Conservation (phyloP, 371 early-diverging fungal species). For the Funneliformis caledonium region DNA sequence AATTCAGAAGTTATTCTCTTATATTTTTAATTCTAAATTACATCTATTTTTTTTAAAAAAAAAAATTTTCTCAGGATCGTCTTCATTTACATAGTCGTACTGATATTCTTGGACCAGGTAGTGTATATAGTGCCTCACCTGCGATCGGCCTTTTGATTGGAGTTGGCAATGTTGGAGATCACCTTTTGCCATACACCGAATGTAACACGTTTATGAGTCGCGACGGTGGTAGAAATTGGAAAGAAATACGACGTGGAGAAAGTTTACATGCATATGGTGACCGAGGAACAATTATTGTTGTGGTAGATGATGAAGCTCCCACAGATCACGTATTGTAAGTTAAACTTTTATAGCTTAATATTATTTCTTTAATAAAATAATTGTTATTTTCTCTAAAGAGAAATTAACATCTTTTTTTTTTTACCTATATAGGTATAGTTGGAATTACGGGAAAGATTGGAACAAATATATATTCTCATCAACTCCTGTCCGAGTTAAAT, state of each 20-base stretch:
- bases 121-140: conserved; percentile 69
- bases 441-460: conserved; percentile 76
- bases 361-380: background rate
- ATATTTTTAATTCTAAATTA: background rate
- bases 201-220: conserved; percentile 81
- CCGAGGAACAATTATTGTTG: conserved; percentile 73
- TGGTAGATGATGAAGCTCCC: conserved; percentile 72
- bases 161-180: conserved; percentile 85
- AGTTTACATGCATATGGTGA: conserved; percentile 82
- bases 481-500: conserved; percentile 52
- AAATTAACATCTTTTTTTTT: background rate
- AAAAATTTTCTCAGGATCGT: conserved; percentile 47
- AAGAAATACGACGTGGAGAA: conserved; percentile 59
- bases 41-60: background rate
- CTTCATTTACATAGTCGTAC: conserved; percentile 81
- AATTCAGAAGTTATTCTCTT: too few species aligned
- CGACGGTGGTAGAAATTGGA: conserved; percentile 84
- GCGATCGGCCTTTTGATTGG: conserved; percentile 90
- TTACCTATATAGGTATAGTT: conserved; percentile 52
- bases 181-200: conserved; percentile 61
- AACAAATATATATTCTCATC: conserved; percentile 54
- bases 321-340: conserved; percentile 67
- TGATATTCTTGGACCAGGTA: conserved; percentile 64
- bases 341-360: conserved; percentile 48
- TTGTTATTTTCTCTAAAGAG: background rate